Conservation (phyloP, 177 flowering plant genomes). For the Tripterygium wilfordii region DNA sequence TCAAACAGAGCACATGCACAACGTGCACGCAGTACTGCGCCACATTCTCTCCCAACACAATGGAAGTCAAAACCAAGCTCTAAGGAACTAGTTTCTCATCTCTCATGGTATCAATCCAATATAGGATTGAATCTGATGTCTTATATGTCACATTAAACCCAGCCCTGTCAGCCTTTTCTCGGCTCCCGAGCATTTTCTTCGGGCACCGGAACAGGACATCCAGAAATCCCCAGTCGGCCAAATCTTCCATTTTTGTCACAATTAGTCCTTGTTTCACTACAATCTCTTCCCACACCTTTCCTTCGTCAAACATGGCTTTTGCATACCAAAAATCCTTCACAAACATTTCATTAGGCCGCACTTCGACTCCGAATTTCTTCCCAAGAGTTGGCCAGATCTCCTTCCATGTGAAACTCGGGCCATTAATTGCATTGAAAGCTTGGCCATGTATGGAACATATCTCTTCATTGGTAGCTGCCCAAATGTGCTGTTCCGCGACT, state of each 20-base stretch:
- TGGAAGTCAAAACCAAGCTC: no score
- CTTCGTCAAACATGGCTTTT: slow-evolving; percentile 46
- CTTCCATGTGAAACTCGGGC: slow-evolving; percentile 62
- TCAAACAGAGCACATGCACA: no score
- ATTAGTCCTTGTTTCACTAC: slow-evolving; percentile 45
- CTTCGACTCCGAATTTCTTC: slow-evolving; percentile 35
- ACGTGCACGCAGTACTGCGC: no score
- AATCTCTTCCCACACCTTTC: slow-evolving; percentile 63
- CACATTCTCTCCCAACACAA: no score
- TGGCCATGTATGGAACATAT: slow-evolving; percentile 25
- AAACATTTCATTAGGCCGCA: slow-evolving; percentile 24
- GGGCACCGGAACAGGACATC: slow-evolving; percentile 67
- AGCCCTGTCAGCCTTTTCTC: slow-evolving; percentile 50
- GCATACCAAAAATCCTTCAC: slow-evolving; percentile 28
- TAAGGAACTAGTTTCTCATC: slow-evolving; percentile 58
- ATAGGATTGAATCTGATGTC: slow-evolving; percentile 52
- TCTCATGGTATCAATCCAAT: slow-evolving; percentile 78
- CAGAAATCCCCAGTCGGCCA: slow-evolving; percentile 80
- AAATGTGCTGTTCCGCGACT: slow-evolving; percentile 84
- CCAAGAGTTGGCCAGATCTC: slow-evolving; percentile 65
- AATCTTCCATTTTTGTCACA: slow-evolving; percentile 51
- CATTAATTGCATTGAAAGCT: slow-evolving; percentile 70
- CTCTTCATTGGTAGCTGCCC: slow-evolving; percentile 50
- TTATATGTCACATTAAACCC: slow-evolving; percentile 44
- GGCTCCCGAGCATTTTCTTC: slow-evolving; percentile 41